These are phyloP conservation scores for Parastagonospora nodorum DNA, from an alignment of 2,329 filamentous ascomycete genomes.

Conservation along the genomic window DNA sequence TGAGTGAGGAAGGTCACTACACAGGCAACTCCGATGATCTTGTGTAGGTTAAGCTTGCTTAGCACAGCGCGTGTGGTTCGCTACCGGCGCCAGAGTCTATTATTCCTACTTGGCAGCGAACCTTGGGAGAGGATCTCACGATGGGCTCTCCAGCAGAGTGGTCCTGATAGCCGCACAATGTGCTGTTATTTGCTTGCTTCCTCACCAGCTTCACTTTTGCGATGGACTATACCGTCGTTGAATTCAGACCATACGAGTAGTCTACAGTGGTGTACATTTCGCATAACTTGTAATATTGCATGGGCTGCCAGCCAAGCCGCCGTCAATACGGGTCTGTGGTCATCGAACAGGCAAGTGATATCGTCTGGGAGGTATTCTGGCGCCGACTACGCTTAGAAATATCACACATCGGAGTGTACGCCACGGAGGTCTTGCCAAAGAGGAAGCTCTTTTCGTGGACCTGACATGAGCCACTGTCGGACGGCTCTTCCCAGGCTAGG, in stretches of 20 bases:
- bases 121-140: too few relatives aligned
- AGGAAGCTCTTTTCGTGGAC: neutral
- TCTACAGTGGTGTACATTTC: neutral
- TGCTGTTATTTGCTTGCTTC: too few relatives aligned
- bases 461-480: neutral
- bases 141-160: too few relatives aligned
- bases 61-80: too few relatives aligned
- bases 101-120: too few relatives aligned
- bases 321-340: neutral
- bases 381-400: neutral
- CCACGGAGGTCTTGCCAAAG: neutral
- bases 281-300: neutral
- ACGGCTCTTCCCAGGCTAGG: neutral
- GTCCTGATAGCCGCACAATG: too few relatives aligned
- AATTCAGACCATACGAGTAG: neutral
- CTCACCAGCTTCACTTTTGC: too few relatives aligned
- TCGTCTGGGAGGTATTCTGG: neutral
- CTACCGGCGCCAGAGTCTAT: too few relatives aligned
- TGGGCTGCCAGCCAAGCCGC: neutral
- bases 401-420: neutral
- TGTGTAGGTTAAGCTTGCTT: too few relatives aligned
- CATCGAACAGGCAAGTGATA: slow-evolving; percentile 5
- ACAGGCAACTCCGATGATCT: too few relatives aligned
- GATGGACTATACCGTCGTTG: too few relatives aligned
- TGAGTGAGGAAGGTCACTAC: too few relatives aligned